Percentiles rank a stretch among this genome's conserved stretches.
Conservation (phyloP, 768 basidiomycete species). For the Rhodosporidiobolus odoratus region DNA sequence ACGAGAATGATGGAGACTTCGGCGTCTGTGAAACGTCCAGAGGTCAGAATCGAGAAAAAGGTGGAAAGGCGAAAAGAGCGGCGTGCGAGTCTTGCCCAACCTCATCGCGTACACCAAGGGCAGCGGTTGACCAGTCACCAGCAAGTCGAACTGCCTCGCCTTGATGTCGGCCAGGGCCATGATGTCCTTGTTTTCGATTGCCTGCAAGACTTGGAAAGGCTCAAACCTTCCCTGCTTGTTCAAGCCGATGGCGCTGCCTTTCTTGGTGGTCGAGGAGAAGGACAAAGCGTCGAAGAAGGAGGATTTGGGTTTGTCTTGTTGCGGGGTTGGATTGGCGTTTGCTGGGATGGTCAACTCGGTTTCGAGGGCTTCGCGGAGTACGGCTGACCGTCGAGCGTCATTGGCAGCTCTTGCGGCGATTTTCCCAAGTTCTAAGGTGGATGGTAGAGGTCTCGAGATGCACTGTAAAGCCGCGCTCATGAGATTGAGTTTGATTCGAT, state of each 20-base stretch:
- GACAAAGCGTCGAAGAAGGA: not conserved
- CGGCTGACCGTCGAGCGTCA: not conserved
- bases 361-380: not conserved
- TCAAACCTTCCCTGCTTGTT: slow-evolving; percentile 45
- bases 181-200: slow-evolving; percentile 78
- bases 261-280: not conserved
- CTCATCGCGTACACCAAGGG: slow-evolving; percentile 83
- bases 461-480: too few relatives aligned
- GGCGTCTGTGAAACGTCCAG: slow-evolving; percentile 52
- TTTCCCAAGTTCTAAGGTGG: too few relatives aligned
- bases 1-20: slow-evolving; percentile 82
- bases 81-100: slow-evolving; percentile 49
- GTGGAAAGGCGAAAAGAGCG: not conserved
- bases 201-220: slow-evolving; percentile 68
- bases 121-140: slow-evolving; percentile 55
- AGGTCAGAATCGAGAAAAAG: not conserved
- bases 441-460: too few relatives aligned
- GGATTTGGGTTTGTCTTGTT: not conserved
- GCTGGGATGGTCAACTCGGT: not conserved
- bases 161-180: slow-evolving; percentile 62
- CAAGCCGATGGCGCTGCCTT: not conserved
- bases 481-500: too few relatives aligned
- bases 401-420: too few relatives aligned
- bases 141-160: slow-evolving; percentile 51
- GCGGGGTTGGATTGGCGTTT: not conserved